Conservation (phyloP, 2,329 filamentous ascomycete species). For the Colletotrichum liriopes region DNA sequence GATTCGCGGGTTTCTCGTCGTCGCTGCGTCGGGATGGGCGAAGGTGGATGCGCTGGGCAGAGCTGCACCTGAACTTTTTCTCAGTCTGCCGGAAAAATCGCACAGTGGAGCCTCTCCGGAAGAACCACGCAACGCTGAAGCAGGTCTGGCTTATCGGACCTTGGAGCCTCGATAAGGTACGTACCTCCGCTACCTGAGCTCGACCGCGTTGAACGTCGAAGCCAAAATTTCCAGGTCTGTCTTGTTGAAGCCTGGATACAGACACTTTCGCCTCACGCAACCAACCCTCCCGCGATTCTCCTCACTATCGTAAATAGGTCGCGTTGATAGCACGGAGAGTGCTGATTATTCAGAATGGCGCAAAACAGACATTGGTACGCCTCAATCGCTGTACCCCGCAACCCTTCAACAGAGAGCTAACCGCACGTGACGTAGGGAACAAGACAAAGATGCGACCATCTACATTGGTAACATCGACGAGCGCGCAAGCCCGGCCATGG, state of each 20-base stretch:
- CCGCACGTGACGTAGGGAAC: conserved; percentile 76
- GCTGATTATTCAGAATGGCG: conserved; percentile 68
- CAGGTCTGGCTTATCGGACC: conserved; percentile 31
- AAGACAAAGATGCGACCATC: conserved; percentile 98
- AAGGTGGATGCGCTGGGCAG: conserved; percentile 31
- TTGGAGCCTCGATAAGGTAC: conserved; percentile 27
- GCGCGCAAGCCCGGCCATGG: conserved; percentile 88
- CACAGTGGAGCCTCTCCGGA: conserved; percentile 34
- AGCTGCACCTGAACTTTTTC: conserved; percentile 40
- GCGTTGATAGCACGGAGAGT: not conserved
- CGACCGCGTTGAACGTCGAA: conserved; percentile 30
- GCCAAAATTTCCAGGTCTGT: conserved; percentile 40
- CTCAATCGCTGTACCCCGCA: conserved; percentile 5
- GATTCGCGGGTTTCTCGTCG: conserved; percentile 38
- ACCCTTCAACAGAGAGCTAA: conserved; percentile 42
- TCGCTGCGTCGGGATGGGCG: conserved; percentile 34
- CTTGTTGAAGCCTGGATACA: not conserved
- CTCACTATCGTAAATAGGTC: not conserved
- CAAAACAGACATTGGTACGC: conserved; percentile 81
- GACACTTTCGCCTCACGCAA: conserved; percentile 4
- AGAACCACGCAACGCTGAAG: conserved; percentile 27
- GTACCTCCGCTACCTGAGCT: conserved; percentile 31
- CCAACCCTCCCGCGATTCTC: not conserved
- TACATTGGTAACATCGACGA: conserved; percentile 99
- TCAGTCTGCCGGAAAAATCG: conserved; percentile 35